These are phyloP conservation scores for Rhytidhysteron rufulum DNA, from an alignment of 2,329 filamentous ascomycete genomes.

Conservation along the genomic window DNA sequence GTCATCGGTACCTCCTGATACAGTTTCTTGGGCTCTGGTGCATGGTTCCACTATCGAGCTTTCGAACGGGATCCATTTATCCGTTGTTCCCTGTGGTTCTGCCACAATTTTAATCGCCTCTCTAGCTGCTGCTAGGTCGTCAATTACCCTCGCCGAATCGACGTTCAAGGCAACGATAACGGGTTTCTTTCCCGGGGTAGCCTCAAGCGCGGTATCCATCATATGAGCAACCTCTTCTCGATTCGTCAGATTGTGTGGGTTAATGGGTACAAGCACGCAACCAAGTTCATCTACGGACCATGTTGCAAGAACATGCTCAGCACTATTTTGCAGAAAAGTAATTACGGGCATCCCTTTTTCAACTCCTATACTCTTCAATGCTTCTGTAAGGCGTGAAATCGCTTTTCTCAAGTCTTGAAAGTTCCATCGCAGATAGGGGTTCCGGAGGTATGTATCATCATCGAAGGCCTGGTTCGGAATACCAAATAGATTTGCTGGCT, in stretches of 20 bases:
- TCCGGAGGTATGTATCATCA: too few relatives aligned
- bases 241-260: constrained; percentile 4
- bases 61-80: background rate
- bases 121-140: background rate
- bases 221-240: constrained; percentile 5
- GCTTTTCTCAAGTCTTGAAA: too few relatives aligned
- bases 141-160: background rate
- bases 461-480: too few relatives aligned
- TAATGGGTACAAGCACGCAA: constrained; percentile 2
- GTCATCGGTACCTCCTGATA: background rate
- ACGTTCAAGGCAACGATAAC: constrained; percentile 24
- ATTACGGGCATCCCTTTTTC: constrained; percentile 1
- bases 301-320: constrained; percentile 2
- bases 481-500: too few relatives aligned
- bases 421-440: too few relatives aligned
- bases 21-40: too few relatives aligned
- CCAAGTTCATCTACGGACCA: background rate
- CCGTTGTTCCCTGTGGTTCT: background rate
- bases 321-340: constrained; percentile 3
- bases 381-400: background rate
- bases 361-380: background rate
- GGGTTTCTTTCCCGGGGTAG: background rate
- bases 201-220: background rate
- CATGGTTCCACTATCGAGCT: background rate
- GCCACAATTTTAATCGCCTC: background rate